Base-by-base conservation (phyloP, 805 yeast species). In the Starmerella apicola region DNA sequence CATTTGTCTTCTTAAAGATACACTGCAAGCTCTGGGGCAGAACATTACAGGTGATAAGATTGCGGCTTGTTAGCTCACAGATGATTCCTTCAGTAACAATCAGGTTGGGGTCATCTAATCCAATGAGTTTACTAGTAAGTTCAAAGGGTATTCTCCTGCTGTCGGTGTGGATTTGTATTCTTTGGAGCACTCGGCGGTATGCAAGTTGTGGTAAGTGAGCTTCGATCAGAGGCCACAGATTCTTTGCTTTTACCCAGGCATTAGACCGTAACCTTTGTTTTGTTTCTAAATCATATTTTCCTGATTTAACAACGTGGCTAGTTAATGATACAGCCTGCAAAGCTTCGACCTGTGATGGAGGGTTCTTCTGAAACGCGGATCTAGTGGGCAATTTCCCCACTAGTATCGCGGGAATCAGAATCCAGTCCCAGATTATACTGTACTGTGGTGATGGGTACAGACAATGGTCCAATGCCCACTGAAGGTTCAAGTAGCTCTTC, bases 381-480 rank as follows among this genome's bases (percentile, higher is more conserved):
- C 33, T 53, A 21, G 61, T 58, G 0, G 82, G 81, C 12, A 61
- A 43, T 36, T 68, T 67, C 0, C 84, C 84, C 30, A 74, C 61
- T 1, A 76, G 52, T 6, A 78, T 53, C 2, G 74, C 65, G 0
- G 70, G 60, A 0, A 83, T 78, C 1, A 76, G 45, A 30, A 77
- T 57, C 41, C 67, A 67, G 24, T 63, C 60, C 25, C 77, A 55
- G 5, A 76, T 63, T 27, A 59, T 54, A 12, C 63, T 56, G 29
- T 61, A 56, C 53, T 73, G 72, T 10, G 46, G 37, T 9, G 51
- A 35, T 0, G 49, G 37, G 3, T 54, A 30, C 0, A 66, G 64
- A 36, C 70, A 61, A 32, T 65, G 58, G 3, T 50, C 42, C 35
- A 69, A 71, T 29, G 81, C 70, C 72, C 75, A 72, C n/a, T 56